These are phyloP conservation scores for Chlamydomonas eustigma DNA, from an alignment of 139 green algal genomes.

Conservation along the genomic window DNA sequence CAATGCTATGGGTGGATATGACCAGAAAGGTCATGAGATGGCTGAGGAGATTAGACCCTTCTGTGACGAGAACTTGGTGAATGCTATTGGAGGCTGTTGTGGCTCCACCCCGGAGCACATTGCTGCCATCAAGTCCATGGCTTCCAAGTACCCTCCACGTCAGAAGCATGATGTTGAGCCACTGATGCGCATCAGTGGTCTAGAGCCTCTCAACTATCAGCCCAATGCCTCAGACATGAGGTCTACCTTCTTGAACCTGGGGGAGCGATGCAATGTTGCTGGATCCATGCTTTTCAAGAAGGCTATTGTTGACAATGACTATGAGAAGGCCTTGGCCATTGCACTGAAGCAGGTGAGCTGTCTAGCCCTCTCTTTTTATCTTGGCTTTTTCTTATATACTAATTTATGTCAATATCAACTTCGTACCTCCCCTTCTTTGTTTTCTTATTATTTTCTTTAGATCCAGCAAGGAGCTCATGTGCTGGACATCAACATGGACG, in stretches of 20 bases:
- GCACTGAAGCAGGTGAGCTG: slow-evolving; percentile 66
- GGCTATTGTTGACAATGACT: slow-evolving; percentile 92
- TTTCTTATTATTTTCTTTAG: no score
- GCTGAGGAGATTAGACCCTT: slow-evolving; percentile 92
- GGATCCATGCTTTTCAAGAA: slow-evolving; percentile 96
- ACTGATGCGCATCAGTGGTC: slow-evolving; percentile 85
- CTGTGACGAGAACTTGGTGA: slow-evolving; percentile 83
- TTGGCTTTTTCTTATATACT: no score
- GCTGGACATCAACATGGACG: slow-evolving; percentile 99
- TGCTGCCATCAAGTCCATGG: slow-evolving; percentile 65
- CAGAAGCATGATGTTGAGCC: slow-evolving; percentile 49
- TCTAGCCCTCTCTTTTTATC: no score
- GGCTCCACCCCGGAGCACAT: slow-evolving; percentile 91
- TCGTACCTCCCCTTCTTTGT: no score
- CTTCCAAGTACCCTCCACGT: slow-evolving; percentile 60
- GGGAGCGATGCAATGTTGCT: slow-evolving; percentile 97
- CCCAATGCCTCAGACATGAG: slow-evolving; percentile 72
- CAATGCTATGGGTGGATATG: slow-evolving; percentile 98
- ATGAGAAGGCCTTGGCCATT: slow-evolving; percentile 89
- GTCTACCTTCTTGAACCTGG: slow-evolving; percentile 90
- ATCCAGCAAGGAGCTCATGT: slow-evolving; percentile 78
- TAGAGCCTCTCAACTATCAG: slow-evolving; percentile 93
- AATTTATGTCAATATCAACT: no score
- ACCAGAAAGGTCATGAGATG: slow-evolving; percentile 93
- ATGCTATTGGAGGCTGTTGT: slow-evolving; percentile 95